A percentile compares a stretch with the other conserved stretches of the same genome.
Evolutionary conservation across 306 rosid genomes (phyloP).

Genomic region (Quercus ilex): DNA sequence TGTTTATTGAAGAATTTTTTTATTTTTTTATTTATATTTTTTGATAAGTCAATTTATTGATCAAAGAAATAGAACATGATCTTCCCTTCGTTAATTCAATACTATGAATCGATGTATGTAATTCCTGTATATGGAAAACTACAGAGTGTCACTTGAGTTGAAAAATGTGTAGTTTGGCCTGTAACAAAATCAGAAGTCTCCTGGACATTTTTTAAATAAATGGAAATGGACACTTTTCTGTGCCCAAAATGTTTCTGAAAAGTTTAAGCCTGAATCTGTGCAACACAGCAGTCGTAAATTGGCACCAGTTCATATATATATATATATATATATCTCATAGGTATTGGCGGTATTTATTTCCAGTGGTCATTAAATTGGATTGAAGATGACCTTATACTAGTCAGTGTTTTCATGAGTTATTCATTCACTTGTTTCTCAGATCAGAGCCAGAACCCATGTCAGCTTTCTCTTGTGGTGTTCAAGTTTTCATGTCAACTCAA

Average conservation of each 20-base stretch:
- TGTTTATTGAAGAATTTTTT: background rate
- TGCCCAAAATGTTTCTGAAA: background rate
- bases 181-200: background rate
- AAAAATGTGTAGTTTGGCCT: background rate
- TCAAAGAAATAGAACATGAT: background rate
- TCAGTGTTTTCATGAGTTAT: background rate
- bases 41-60: too few species aligned
- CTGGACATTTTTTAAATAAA: background rate
- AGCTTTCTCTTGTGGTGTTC: background rate
- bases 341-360: background rate
- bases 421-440: background rate
- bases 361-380: background rate
- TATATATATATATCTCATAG: background rate
- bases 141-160: background rate
- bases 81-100: background rate
- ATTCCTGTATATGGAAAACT: background rate
- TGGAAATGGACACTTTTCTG: background rate
- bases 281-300: too few species aligned
- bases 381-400: background rate
- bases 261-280: background rate
- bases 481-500: background rate
- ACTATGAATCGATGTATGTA: background rate
- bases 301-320: background rate
- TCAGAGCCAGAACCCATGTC: background rate
- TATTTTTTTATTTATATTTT: background rate